Conservation (phyloP, 2,329 filamentous ascomycete species). For the Cucurbitaria berberidis region DNA sequence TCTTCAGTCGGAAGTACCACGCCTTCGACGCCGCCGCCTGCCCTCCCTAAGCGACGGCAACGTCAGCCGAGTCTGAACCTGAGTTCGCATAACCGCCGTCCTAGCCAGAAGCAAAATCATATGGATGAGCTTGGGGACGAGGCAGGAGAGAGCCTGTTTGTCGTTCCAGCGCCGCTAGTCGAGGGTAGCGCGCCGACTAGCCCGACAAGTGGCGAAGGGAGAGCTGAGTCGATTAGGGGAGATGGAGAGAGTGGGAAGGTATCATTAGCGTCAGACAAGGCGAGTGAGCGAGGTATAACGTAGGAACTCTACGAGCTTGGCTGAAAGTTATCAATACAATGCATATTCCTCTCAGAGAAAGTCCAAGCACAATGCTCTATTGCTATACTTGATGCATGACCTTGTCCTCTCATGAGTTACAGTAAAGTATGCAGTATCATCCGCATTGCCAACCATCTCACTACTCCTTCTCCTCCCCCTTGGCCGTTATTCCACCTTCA, state of each 20-base stretch:
- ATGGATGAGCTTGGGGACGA: slow-evolving; percentile 8
- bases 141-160: slow-evolving; percentile 30
- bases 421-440: too few relatives aligned
- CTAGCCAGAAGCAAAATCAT: slow-evolving; percentile 5
- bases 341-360: background rate
- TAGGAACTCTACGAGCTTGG: too few relatives aligned
- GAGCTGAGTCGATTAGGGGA: background rate
- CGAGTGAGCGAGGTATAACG: background rate
- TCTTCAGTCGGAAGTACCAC: slow-evolving; percentile 19
- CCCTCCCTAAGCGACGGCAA: slow-evolving; percentile 57
- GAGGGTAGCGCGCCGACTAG: slow-evolving; percentile 32
- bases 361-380: too few relatives aligned
- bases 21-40: slow-evolving; percentile 42
- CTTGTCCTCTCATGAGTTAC: too few relatives aligned
- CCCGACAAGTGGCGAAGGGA: slow-evolving; percentile 18
- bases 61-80: slow-evolving; percentile 39
- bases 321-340: too few relatives aligned
- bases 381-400: too few relatives aligned
- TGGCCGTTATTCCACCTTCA: too few relatives aligned
- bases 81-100: slow-evolving; percentile 9
- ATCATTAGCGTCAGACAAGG: background rate
- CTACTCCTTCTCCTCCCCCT: too few relatives aligned
- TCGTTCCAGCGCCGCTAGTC: slow-evolving; percentile 38
- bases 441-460: too few relatives aligned
- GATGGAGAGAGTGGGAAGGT: background rate